Conservation (phyloP, 352 stramenopile species). For the Thraustotheca clavata region DNA sequence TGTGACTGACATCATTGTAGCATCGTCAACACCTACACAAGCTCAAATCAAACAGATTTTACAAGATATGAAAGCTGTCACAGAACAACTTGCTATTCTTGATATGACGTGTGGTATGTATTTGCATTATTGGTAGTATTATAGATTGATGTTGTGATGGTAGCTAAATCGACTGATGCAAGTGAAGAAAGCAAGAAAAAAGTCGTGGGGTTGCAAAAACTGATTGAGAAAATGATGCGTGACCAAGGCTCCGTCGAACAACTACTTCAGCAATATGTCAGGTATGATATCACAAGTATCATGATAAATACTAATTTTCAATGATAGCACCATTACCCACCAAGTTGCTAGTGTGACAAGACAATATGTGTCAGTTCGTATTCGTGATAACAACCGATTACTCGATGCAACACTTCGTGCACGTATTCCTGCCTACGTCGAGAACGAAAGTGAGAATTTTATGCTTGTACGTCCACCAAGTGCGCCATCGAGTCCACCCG, state of each 20-base stretch:
- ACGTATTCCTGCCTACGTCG: conserved; percentile 52
- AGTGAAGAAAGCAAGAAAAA: conserved; percentile 26
- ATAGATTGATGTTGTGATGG: background rate
- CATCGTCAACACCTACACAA: background rate
- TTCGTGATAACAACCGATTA: conserved; percentile 74
- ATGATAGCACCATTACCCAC: conserved; percentile 55
- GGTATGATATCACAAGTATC: background rate
- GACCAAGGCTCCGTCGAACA: conserved; percentile 58
- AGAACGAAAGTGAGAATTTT: conserved; percentile 58
- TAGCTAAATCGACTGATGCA: background rate
- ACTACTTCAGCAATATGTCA: conserved; percentile 74
- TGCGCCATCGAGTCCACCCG: background rate
- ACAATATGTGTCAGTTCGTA: conserved; percentile 69
- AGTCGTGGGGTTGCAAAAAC: conserved; percentile 50
- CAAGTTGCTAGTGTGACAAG: conserved; percentile 74
- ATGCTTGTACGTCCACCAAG: conserved; percentile 50
- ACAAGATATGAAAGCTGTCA: conserved; percentile 13
- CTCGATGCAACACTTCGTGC: conserved; percentile 65
- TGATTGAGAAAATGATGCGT: conserved; percentile 70
- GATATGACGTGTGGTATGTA: background rate
- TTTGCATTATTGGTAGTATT: background rate
- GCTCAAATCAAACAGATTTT: conserved; percentile 13
- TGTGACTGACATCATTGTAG: background rate
- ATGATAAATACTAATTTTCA: background rate
- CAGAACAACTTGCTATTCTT: conserved; percentile 2